Conservation (phyloP, 2,329 filamentous ascomycete genomes). For the Venturia asperata region DNA sequence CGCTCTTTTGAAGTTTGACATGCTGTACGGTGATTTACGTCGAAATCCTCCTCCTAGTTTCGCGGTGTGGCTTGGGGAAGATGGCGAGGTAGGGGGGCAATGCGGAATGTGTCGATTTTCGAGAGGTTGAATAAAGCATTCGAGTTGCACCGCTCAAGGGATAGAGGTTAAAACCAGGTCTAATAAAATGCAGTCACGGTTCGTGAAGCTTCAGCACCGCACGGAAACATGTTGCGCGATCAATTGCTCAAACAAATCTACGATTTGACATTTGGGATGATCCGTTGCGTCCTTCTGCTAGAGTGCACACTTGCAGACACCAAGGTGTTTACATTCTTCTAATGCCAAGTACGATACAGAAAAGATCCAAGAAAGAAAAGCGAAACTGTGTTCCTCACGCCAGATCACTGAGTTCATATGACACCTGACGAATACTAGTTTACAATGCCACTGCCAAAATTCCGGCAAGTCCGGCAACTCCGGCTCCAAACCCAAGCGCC, state of each 20-base stretch:
- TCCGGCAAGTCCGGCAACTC: constrained; percentile 14
- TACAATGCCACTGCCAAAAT: constrained; percentile 16
- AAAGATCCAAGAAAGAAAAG: background rate
- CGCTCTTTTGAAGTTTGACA: constrained; percentile 46
- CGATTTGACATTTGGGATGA: background rate
- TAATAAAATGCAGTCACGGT: background rate
- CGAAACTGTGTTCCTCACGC: background rate
- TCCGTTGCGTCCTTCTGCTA: background rate
- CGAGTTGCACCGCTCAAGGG: background rate
- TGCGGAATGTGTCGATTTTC: background rate
- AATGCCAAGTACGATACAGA: background rate
- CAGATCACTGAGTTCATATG: background rate
- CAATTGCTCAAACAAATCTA: background rate
- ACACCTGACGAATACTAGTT: background rate
- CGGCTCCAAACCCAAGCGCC: background rate
- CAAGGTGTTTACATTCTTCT: background rate
- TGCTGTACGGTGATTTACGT: constrained; percentile 25
- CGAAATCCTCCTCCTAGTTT: background rate
- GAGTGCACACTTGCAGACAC: background rate
- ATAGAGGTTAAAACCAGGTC: background rate
- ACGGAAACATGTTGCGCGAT: background rate
- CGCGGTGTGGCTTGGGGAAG: background rate
- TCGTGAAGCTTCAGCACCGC: background rate
- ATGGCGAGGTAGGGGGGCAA: background rate
- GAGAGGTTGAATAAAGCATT: background rate